Evolutionary conservation across 2,329 filamentous ascomycete genomes (phyloP).

Genomic region (Colletotrichum sp.): DNA sequence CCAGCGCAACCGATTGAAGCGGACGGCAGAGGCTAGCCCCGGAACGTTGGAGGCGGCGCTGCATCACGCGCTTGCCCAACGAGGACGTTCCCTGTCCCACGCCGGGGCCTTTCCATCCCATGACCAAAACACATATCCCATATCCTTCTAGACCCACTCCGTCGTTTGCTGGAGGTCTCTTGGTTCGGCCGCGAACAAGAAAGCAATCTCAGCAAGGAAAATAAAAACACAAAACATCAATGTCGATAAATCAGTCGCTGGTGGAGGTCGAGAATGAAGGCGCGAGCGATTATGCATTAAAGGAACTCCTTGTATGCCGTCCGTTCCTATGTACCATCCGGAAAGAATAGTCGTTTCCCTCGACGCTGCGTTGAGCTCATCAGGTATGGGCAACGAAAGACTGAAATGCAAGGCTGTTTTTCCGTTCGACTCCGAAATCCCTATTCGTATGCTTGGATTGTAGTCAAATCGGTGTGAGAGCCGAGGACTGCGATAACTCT

Average conservation of each 20-base stretch:
- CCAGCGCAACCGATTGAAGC: neutral
- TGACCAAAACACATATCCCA: neutral
- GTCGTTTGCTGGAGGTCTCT: constrained; percentile 23
- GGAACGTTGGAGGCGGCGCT: neutral
- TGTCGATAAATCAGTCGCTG: neutral
- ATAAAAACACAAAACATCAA: neutral
- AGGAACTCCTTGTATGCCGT: constrained; percentile 21
- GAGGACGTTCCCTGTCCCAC: neutral
- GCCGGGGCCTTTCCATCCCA: neutral
- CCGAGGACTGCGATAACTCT: neutral
- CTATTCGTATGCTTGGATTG: constrained; percentile 13
- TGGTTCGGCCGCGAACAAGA: neutral
- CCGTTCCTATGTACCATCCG: constrained; percentile 20
- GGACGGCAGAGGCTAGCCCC: neutral
- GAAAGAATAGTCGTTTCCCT: neutral
- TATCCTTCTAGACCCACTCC: constrained; percentile 2
- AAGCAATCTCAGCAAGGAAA: neutral
- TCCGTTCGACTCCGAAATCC: constrained; percentile 5
- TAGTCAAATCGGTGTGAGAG: constrained; percentile 1
- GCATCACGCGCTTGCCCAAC: neutral
- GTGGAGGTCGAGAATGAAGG: constrained; percentile 8
- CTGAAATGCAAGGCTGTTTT: constrained; percentile 6
- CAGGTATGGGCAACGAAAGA: constrained; percentile 4
- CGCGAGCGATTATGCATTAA: constrained; percentile 25
- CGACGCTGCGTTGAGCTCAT: constrained; percentile 17